Evolutionary conservation across 2,329 filamentous ascomycete genomes (phyloP), one percentile per base, ranked within the genome.

Genomic region (Harringtonia lauricola): DNA sequence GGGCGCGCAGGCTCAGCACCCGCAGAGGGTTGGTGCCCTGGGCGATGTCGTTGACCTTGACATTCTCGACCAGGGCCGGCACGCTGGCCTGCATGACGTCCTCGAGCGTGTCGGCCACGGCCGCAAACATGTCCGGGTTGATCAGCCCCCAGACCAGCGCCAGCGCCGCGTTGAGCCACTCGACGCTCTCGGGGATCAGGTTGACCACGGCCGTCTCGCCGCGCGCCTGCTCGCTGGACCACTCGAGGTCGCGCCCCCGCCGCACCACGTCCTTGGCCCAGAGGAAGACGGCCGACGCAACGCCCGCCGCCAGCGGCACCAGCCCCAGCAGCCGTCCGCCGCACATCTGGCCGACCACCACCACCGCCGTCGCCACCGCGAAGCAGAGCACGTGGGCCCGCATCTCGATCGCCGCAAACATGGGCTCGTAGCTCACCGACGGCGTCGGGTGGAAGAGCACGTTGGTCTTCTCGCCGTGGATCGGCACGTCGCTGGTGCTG

Each of bases 41-140:
- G 40, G 87, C 86, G 54, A 98, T 95, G 54, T 95, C 89, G 47
- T 89, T 88, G 19, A 96, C 86, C 52, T 90, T 84, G 37, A 98
- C 88, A 52, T 95, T 92, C 60, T 96, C 89, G 51, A 98, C 88
- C 33, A 96, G 68, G 2, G 83, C 80, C 0, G 92, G 92, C 0
- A 95, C 84, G 0, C 87, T 95, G 18, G 89, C 90, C 59, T 94
- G 88, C 90, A 96, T 96, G 52, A 96, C 85, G 59, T 96, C 90
- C 63, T 92, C 86, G 7, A 92, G 74, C 13, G 86, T 95, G 58
- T 96, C 92, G n/a, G 89, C 89, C 9, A 95, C 76, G 7, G 78
- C 77, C n/a, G 78, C 70, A 60, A 98, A 92, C 84, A 96, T 94
- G 36, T 96, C 90, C 0, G 92, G 90, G 56, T 96, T 94, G 50